These are phyloP conservation scores for Grosmannia clavigera DNA, from an alignment of 2,329 filamentous ascomycete species.

Conservation along the genomic window DNA sequence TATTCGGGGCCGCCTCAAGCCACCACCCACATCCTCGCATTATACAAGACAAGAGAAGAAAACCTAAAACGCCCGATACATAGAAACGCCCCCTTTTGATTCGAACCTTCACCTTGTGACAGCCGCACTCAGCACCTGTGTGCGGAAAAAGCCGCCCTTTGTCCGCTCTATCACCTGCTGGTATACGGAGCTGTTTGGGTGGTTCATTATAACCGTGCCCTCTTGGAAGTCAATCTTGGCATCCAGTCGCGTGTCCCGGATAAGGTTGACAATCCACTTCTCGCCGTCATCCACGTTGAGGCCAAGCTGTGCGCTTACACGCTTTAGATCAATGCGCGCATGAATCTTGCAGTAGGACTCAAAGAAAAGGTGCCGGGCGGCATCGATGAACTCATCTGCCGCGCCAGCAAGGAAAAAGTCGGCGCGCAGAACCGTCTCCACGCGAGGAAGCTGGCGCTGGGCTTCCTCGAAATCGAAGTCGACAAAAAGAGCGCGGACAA, in stretches of 20 bases:
- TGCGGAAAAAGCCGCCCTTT: conserved; percentile 97
- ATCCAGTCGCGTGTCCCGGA: conserved; percentile 91
- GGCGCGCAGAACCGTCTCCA: conserved; percentile 79
- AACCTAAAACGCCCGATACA: background rate
- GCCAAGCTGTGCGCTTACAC: conserved; percentile 82
- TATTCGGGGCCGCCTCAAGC: background rate
- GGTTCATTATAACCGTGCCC: conserved; percentile 98
- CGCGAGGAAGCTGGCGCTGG: conserved; percentile 72
- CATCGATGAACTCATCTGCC: conserved; percentile 82
- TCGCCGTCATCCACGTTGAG: conserved; percentile 90
- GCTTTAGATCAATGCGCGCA: conserved; percentile 95
- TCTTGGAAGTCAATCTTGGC: conserved; percentile 99
- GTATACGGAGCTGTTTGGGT: conserved; percentile 95
- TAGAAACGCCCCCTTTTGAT: background rate
- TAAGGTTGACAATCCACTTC: conserved; percentile 99
- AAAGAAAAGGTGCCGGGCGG: conserved; percentile 90
- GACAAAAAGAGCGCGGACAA: conserved; percentile 90
- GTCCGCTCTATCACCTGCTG: conserved; percentile 99
- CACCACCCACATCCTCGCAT: background rate
- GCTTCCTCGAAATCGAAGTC: conserved; percentile 96
- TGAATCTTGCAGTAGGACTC: conserved; percentile 99
- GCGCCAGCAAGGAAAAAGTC: conserved; percentile 91
- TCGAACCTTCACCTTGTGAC: conserved; percentile 26
- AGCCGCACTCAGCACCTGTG: conserved; percentile 75
- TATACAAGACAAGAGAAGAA: background rate